Conservation (phyloP, 495 filamentous ascomycete genomes). For the Clohesyomyces aquaticus region DNA sequence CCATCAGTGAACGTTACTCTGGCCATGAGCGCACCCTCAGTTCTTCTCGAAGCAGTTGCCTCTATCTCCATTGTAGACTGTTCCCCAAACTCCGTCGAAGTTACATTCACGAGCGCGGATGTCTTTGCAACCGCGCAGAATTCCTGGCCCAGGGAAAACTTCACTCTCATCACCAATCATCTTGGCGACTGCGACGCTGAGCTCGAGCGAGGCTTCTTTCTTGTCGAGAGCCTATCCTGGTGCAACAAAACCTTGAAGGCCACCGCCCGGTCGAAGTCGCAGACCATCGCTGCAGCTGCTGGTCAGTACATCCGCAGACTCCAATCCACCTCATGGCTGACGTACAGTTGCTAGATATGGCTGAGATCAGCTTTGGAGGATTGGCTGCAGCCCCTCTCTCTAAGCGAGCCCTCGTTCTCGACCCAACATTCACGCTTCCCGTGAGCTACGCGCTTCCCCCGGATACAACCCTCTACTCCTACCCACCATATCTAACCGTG, state of each 20-base stretch:
- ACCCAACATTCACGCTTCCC: constrained; percentile 3
- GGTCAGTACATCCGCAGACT: neutral
- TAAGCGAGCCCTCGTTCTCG: constrained; percentile 4
- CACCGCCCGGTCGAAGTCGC: neutral
- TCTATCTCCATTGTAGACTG: constrained; percentile 4
- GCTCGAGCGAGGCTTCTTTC: constrained; percentile 7
- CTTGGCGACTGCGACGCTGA: neutral
- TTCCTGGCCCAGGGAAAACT: constrained; percentile 1
- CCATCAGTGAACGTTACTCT: constrained; percentile 2
- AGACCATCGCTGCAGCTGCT: constrained; percentile 3
- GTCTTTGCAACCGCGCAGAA: neutral
- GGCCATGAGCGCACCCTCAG: neutral
- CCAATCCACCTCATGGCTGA: neutral
- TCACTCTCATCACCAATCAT: constrained; percentile 5
- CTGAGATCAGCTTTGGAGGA: constrained; percentile 2
- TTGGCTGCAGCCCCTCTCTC: neutral
- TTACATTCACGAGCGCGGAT: constrained; percentile 1
- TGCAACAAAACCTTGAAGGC: neutral
- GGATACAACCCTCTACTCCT: neutral
- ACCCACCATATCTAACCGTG: constrained; percentile 2
- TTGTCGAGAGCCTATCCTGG: neutral
- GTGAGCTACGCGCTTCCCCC: constrained; percentile 1
- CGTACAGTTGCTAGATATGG: neutral
- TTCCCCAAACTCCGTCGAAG: neutral
- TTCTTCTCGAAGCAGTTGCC: constrained; percentile 5